Evolutionary conservation across 2,329 filamentous ascomycete genomes (phyloP), one percentile per base, ranked within the genome.

Genomic region (Ophiostoma populinum): DNA sequence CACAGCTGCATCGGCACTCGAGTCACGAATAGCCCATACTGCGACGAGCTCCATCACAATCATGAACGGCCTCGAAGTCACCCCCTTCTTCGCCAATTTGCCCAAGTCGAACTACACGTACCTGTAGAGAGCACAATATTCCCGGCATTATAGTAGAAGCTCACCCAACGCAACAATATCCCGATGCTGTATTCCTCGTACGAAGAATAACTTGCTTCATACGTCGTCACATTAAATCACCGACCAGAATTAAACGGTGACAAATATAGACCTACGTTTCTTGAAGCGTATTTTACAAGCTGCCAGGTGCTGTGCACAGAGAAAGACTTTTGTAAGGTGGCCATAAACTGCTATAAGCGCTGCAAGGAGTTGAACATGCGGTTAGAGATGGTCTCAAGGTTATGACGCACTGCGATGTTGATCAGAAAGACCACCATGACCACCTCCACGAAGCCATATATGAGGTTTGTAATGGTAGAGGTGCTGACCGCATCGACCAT

Each of bases 81-180:
- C 19, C 9, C 8, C n/a, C 12, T 32, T 32, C 9, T 16, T 32
- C 8, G 8, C 30, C 13, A 7, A 24, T 8, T 13, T 32, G 13
- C 30, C 30, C 21, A 32, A 32, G 30, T 32, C 7, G 30, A 32
- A 20, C 20, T 32, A 7, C 29, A 32, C 19, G 24, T 32, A 16
- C 30, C 21, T 10, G 24, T 32, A 9, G 30, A 32, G 20, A 13
- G 30, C 16, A 32, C 30, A 11, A n/a, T 32, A 6, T 24, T 20
- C 3, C 30, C 30, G 9, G 13, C 30, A 6, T 20, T 32, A 9
- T 13, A 20, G n/a, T 32, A 20, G 30, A 32, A 32, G 13, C 30
- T 32, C 17, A 20, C 30, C 9, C 30, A 32, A 22, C 30, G 30
- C 3, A 32, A 32, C 20, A 32, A 32, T 32, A 20, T 32, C 12